Conservation (phyloP, 2,329 filamentous ascomycete species). For the Alternaria atra region DNA sequence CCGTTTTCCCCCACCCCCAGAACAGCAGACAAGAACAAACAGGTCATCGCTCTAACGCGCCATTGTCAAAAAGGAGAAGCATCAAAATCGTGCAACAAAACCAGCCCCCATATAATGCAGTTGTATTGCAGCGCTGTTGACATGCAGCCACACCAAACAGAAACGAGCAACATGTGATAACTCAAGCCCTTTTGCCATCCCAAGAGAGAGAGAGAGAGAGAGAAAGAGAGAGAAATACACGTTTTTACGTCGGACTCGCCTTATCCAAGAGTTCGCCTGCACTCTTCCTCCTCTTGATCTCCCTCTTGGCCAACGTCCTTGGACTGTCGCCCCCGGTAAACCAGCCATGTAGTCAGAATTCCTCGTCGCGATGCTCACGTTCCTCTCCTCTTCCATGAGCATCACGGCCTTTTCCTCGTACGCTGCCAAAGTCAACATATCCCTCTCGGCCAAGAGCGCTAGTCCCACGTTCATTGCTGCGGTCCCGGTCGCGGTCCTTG, state of each 20-base stretch:
- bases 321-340: slow-evolving; percentile 37
- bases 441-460: slow-evolving; percentile 33
- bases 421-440: slow-evolving; percentile 2
- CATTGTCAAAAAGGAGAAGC: background rate
- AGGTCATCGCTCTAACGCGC: slow-evolving; percentile 9
- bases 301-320: slow-evolving; percentile 22
- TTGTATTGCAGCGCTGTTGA: background rate
- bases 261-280: slow-evolving; percentile 39
- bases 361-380: slow-evolving; percentile 26
- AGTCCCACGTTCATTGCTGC: slow-evolving; percentile 22
- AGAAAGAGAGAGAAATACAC: background rate
- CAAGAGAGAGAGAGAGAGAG: background rate
- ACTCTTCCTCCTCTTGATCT: slow-evolving; percentile 43
- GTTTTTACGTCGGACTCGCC: slow-evolving; percentile 1
- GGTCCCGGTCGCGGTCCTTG: slow-evolving; percentile 22
- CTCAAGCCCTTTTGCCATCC: background rate
- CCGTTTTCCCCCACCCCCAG: background rate
- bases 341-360: slow-evolving; percentile 51
- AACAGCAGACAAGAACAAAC: background rate
- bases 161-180: no score
- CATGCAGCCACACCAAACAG: background rate
- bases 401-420: slow-evolving; percentile 6
- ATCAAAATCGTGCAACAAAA: background rate
- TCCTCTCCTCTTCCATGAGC: background rate
- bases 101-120: background rate